Conservation (phyloP, 2,329 filamentous ascomycete genomes). For the Penicillium sp. region DNA sequence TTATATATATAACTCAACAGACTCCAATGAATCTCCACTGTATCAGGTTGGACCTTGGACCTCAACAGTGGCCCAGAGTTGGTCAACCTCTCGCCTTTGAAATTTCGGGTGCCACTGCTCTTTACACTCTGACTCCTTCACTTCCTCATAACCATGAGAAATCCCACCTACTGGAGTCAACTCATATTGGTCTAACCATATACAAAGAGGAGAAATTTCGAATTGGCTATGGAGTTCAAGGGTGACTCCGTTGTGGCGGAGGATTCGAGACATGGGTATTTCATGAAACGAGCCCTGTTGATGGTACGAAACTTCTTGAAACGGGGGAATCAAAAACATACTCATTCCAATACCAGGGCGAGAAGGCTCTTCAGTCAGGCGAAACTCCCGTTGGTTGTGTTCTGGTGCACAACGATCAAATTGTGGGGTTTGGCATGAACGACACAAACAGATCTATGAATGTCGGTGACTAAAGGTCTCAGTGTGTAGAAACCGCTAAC, state of each 20-base stretch:
- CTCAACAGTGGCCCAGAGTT: background rate
- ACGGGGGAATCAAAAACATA: background rate
- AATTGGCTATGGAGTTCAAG: conserved; percentile 1
- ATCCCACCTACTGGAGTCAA: background rate
- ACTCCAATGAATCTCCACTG: background rate
- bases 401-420: conserved; percentile 72
- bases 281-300: conserved; percentile 80
- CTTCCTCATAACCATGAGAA: background rate
- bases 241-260: conserved; percentile 14
- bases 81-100: conserved; percentile 1
- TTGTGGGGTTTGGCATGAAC: conserved; percentile 93
- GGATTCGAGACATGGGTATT: conserved; percentile 52
- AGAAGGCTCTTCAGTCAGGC: conserved; percentile 76
- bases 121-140: background rate
- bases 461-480: conserved; percentile 38
- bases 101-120: conserved; percentile 3
- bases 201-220: background rate
- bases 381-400: conserved; percentile 98
- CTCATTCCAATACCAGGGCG: conserved; percentile 57
- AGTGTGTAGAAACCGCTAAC: background rate
- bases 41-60: background rate
- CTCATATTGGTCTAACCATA: background rate
- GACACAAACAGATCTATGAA: conserved; percentile 86
- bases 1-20: background rate
- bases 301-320: conserved; percentile 62